These are phyloP conservation scores for Leccinum incarnatum DNA, from an alignment of 768 basidiomycete species.

Conservation along the genomic window DNA sequence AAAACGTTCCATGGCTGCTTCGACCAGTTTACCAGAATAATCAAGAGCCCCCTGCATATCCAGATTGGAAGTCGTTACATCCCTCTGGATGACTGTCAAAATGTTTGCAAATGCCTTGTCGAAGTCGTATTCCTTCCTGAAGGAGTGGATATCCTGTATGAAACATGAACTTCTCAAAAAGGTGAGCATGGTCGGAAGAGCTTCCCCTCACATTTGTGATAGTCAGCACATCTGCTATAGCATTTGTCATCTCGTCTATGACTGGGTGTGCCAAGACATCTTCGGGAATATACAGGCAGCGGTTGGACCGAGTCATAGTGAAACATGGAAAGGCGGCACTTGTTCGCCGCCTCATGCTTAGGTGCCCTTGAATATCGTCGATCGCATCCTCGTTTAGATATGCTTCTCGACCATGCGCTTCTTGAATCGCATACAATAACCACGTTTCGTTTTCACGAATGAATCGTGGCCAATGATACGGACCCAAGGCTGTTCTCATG, in stretches of 20 bases:
- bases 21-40: neutral
- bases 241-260: neutral
- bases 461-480: neutral
- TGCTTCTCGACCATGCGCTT: neutral
- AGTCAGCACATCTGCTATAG: neutral
- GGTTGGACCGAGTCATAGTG: neutral
- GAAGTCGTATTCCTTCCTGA: neutral
- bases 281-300: neutral
- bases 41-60: neutral
- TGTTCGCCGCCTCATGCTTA: neutral
- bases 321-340: neutral
- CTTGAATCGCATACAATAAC: neutral
- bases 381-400: neutral
- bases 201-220: neutral
- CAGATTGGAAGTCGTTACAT: too few species aligned
- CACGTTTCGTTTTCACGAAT: neutral
- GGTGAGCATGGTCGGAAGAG: neutral
- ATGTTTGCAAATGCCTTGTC: neutral
- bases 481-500: neutral
- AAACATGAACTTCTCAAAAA: neutral
- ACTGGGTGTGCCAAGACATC: neutral
- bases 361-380: neutral
- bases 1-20: neutral
- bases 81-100: neutral
- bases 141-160: neutral